Base-by-base conservation (phyloP, 2,329 filamentous ascomycete genomes). In the Monilinia fructicola region DNA sequence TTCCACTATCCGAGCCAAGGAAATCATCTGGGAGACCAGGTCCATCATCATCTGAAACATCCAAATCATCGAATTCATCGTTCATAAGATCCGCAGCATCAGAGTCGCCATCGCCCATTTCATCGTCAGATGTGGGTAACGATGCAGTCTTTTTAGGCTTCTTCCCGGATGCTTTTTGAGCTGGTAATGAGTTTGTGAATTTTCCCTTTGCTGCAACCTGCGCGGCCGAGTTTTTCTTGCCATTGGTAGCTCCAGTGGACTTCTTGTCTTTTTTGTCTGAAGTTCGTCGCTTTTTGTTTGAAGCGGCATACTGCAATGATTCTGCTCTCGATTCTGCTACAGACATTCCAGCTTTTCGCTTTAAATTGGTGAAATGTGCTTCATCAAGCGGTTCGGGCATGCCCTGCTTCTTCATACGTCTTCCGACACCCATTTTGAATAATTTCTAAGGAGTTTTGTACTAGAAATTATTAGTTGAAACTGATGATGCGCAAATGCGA, bases 341-440 rank as follows among this genome's bases (percentile, higher is more conserved):
- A 52, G 87, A 87, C 73, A 91, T 83, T 69, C 85, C 87, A 68
- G 87, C 87, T 83, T 98, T 98, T 77, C 93, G 87, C 85, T 98
- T 97, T 69, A 89, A 78, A 76, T 89, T 92, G 61, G 88, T 88
- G 74, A 90, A 88, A 75, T 90, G 87, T 71, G 87, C 86, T 76
- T 97, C 92, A 71, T 95, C 92, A 71, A 97, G 85, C 71, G 90
- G 84, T 75, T 90, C 86, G 64, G 95, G 95, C 71, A 90, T 84
- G 66, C 93, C 94, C 85, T 98, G 95, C 81, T 97, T 97, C 79
- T 93, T 91, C 89, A 97, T 96, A 75, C 93, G 92, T 78, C 93
- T 90, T 78, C 93, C 91, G 69, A 88, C 86, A 82, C 92, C 93
- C 93, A 97, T 97, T 76, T 78, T 87, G 77, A 77, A 71, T 31